Evolutionary conservation across 2,329 filamentous ascomycete genomes (phyloP).

Genomic region (Colletotrichum orbiculare): DNA sequence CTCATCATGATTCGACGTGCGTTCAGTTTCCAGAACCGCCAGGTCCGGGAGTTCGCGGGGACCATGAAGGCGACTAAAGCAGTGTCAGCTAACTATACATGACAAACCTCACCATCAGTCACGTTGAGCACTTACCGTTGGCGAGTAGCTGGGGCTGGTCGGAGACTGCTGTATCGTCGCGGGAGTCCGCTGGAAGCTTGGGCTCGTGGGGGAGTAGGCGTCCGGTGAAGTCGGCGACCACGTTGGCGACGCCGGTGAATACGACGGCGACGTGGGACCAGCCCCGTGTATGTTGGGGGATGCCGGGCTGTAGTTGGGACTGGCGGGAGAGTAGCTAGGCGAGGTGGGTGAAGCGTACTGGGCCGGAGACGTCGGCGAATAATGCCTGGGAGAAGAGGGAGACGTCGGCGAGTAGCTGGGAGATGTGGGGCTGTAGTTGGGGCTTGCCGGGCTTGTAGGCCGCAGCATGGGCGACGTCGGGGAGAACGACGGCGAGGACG

Average conservation of each 20-base stretch:
- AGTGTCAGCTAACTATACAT: slow-evolving; percentile 42
- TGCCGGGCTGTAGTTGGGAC: slow-evolving; percentile 78
- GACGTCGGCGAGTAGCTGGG: slow-evolving; percentile 74
- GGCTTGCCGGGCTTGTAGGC: slow-evolving; percentile 65
- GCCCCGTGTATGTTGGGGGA: slow-evolving; percentile 64
- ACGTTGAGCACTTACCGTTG: slow-evolving; percentile 59
- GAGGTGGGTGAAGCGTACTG: slow-evolving; percentile 81
- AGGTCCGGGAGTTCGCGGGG: slow-evolving; percentile 58
- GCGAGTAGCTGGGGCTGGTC: slow-evolving; percentile 78
- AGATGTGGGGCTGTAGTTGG: slow-evolving; percentile 73
- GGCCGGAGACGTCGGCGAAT: slow-evolving; percentile 77
- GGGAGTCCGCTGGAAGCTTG: slow-evolving; percentile 66
- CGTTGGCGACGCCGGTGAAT: slow-evolving; percentile 77
- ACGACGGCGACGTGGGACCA: slow-evolving; percentile 66
- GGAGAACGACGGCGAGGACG: slow-evolving; percentile 72
- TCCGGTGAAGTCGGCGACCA: slow-evolving; percentile 81
- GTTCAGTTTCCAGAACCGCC: slow-evolving; percentile 56
- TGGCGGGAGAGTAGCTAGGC: slow-evolving; percentile 77
- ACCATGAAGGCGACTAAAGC: slow-evolving; percentile 57
- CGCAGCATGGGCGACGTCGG: slow-evolving; percentile 70
- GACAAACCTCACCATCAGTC: not conserved
- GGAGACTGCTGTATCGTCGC: slow-evolving; percentile 66
- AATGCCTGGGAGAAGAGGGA: slow-evolving; percentile 66
- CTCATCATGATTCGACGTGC: slow-evolving; percentile 33
- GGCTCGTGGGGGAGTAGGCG: slow-evolving; percentile 72